phyloP scores from a whole-genome alignment of 106 monocot species.

The Dendrobium nobile region DNA sequence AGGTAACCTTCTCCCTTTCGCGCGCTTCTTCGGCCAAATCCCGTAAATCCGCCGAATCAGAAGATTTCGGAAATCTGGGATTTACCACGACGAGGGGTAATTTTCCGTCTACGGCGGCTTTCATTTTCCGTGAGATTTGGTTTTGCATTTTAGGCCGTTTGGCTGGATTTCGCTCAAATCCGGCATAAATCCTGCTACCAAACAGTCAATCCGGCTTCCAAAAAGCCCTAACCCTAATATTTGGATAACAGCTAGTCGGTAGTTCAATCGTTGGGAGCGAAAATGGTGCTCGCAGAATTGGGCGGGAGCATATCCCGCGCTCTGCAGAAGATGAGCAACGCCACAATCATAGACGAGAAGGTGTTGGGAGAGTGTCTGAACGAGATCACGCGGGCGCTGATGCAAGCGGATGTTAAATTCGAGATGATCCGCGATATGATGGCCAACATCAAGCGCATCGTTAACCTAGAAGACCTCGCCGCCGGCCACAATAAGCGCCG shows the following conservation, averaged over 20 bases:
- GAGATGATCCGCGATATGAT: conserved; percentile 97
- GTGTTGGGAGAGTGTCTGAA: conserved; percentile 93
- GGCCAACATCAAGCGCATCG: conserved; percentile 97
- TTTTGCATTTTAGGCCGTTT: no score
- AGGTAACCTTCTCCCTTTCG: no score
- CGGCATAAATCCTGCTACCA: no score
- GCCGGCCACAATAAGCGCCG: conserved; percentile 95
- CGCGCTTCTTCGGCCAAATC: no score
- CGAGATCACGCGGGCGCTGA: conserved; percentile 91
- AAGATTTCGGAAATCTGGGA: no score
- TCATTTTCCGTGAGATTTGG: no score
- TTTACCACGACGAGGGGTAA: no score
- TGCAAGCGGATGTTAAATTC: conserved; percentile 89
- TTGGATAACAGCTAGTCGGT: background rate
- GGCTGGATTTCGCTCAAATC: no score
- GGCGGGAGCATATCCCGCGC: conserved; percentile 99
- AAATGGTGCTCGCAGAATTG: conserved; percentile 92
- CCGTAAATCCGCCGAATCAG: no score
- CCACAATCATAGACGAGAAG: conserved; percentile 95
- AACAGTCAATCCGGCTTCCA: no score
- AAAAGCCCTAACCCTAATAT: background rate
- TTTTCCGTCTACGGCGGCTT: no score
- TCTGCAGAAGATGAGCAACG: conserved; percentile 99
- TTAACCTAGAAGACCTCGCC: conserved; percentile 90
- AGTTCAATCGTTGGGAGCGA: conserved; percentile 3